phyloP scores from a whole-genome alignment of 768 basidiomycete genomes.

The Lactarius quietus region DNA sequence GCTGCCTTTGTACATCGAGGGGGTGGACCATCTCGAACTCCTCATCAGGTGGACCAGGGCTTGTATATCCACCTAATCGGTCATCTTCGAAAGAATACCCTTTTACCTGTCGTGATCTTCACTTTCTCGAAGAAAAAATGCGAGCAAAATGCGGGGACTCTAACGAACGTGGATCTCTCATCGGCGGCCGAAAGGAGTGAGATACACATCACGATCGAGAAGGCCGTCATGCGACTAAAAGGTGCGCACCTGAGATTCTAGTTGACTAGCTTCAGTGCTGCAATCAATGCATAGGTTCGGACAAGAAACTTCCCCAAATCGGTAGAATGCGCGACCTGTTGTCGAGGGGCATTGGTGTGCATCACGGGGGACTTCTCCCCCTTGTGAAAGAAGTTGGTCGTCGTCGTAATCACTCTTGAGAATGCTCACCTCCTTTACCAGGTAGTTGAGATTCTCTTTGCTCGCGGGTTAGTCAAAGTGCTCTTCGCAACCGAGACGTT shows the following conservation, averaged over 20 bases:
- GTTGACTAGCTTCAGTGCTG: not conserved
- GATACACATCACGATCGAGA: constrained; percentile 91
- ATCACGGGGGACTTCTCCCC: constrained; percentile 94
- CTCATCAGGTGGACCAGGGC: constrained; percentile 81
- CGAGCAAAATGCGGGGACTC: constrained; percentile 90
- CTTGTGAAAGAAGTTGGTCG: constrained; percentile 87
- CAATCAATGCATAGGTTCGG: constrained; percentile 55
- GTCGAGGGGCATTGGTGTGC: constrained; percentile 91
- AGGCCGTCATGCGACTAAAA: constrained; percentile 86
- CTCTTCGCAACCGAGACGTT: constrained; percentile 99
- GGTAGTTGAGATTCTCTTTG: constrained; percentile 96
- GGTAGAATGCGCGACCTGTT: constrained; percentile 84
- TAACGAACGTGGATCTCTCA: constrained; percentile 86
- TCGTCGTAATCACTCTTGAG: not conserved
- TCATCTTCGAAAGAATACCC: constrained; percentile 75
- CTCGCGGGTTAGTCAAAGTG: constrained; percentile 91
- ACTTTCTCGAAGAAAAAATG: constrained; percentile 96
- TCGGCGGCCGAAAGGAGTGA: constrained; percentile 93
- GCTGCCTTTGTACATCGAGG: constrained; percentile 38
- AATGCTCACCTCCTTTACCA: constrained; percentile 32
- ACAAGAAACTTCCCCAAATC: constrained; percentile 92
- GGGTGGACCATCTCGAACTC: constrained; percentile 45
- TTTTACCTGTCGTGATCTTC: constrained; percentile 94
- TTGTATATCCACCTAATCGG: constrained; percentile 91
- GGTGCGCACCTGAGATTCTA: constrained; percentile 43